These are phyloP conservation scores for Fusarium verticillioides DNA, from an alignment of 2,329 filamentous ascomycete genomes.

Conservation along the genomic window DNA sequence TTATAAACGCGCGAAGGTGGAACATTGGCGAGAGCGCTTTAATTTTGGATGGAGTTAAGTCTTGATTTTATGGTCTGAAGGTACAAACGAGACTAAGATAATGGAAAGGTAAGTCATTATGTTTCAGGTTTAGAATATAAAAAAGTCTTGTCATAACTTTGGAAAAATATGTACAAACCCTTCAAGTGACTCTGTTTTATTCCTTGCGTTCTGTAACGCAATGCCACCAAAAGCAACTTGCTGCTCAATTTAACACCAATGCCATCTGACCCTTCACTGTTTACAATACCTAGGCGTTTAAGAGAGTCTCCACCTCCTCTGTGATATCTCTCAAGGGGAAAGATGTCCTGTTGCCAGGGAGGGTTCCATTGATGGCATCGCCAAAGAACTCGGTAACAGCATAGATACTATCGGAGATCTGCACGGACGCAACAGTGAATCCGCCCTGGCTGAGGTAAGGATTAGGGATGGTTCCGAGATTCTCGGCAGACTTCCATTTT, in stretches of 20 bases:
- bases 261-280: fast-evolving
- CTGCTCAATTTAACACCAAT: not conserved
- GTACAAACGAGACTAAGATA: too few relatives aligned
- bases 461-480: slow-evolving; percentile 48
- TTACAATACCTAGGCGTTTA: not conserved
- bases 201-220: fast-evolving
- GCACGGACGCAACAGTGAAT: slow-evolving; percentile 21
- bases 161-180: fast-evolving
- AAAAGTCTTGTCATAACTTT: fast-evolving
- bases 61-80: not conserved
- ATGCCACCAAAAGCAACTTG: fast-evolving
- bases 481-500: slow-evolving; percentile 50
- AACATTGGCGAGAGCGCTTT: not conserved
- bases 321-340: slow-evolving; percentile 17
- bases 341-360: not conserved
- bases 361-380: slow-evolving; percentile 3
- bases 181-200: not conserved
- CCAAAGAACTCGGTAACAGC: slow-evolving; percentile 9
- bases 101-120: fast-evolving
- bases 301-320: not conserved
- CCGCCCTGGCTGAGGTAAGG: slow-evolving; percentile 13
- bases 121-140: fast-evolving
- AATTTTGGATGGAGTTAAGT: not conserved
- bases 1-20: not conserved
- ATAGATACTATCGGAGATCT: slow-evolving; percentile 21